phyloP scores from a whole-genome alignment of 2,329 filamentous ascomycete species.

The Aspergillus luchuensis region DNA sequence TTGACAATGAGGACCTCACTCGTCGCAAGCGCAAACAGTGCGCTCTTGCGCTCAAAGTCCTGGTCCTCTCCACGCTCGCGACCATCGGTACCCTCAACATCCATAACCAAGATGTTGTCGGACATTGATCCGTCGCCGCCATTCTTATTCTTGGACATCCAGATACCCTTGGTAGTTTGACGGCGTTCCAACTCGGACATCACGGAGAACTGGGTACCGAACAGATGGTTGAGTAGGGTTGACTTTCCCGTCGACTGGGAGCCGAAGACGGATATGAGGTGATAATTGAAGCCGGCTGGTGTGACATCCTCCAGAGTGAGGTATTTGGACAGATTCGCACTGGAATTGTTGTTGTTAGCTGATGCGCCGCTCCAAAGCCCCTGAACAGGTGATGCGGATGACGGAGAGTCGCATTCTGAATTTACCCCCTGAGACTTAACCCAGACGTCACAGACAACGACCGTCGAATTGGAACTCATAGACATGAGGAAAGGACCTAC shows the following conservation, averaged over 20 bases:
- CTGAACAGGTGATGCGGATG: background rate
- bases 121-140: conserved; percentile 66
- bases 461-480: background rate
- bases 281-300: conserved; percentile 95
- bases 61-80: conserved; percentile 96
- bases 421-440: background rate
- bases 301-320: conserved; percentile 77
- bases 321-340: conserved; percentile 77
- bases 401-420: background rate
- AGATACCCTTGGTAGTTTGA: conserved; percentile 98
- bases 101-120: conserved; percentile 98
- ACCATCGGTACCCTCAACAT: conserved; percentile 96
- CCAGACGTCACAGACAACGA: background rate
- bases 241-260: conserved; percentile 99
- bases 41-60: conserved; percentile 98
- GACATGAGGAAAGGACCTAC: conserved; percentile 54
- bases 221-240: conserved; percentile 91
- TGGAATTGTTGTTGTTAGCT: conserved; percentile 42
- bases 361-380: background rate
- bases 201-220: conserved; percentile 93
- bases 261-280: conserved; percentile 97
- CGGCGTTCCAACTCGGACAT: conserved; percentile 94
- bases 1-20: conserved; percentile 98
- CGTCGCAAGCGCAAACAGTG: conserved; percentile 92
- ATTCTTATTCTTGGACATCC: conserved; percentile 96